Conservation (phyloP, 352 stramenopile species). For the Globisporangium cystogenes region DNA sequence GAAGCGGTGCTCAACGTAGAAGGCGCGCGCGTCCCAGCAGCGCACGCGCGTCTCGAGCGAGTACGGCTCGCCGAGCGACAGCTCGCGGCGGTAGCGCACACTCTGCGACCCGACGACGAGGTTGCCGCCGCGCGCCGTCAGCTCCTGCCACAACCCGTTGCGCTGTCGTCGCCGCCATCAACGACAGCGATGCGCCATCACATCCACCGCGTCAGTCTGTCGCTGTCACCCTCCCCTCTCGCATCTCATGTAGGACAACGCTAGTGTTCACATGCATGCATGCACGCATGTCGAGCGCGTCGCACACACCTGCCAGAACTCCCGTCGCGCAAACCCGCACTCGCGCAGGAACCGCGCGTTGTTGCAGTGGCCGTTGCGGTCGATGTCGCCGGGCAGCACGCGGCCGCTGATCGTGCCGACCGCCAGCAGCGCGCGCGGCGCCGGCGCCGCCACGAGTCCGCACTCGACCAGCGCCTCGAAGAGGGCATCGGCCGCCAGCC, state of each 20-base stretch:
- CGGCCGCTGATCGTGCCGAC: conserved; percentile 37
- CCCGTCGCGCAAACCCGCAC: conserved; percentile 69
- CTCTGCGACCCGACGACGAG: conserved; percentile 77
- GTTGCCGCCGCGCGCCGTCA: conserved; percentile 53
- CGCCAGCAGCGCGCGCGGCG: conserved; percentile 44
- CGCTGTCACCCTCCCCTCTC: background rate
- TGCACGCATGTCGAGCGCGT: no score
- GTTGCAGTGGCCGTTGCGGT: conserved; percentile 85
- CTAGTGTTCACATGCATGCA: background rate
- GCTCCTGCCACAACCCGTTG: conserved; percentile 71
- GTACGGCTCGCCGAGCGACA: conserved; percentile 65
- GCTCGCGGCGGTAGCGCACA: conserved; percentile 77
- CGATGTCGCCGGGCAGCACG: conserved; percentile 61
- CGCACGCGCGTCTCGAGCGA: conserved; percentile 67
- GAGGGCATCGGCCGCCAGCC: conserved; percentile 32
- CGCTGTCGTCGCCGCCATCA: conserved; percentile 17
- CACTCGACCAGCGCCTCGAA: conserved; percentile 16
- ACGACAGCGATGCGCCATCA: background rate
- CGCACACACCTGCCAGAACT: conserved; percentile 79
- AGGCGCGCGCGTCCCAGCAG: conserved; percentile 76
- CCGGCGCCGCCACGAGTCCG: conserved; percentile 7
- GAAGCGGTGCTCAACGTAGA: conserved; percentile 87
- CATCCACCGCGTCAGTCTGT: background rate
- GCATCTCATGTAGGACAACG: background rate
- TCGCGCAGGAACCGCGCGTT: conserved; percentile 83